These are phyloP conservation scores for Geranium incanum DNA, from an alignment of 441 rosid species.

Conservation along the genomic window DNA sequence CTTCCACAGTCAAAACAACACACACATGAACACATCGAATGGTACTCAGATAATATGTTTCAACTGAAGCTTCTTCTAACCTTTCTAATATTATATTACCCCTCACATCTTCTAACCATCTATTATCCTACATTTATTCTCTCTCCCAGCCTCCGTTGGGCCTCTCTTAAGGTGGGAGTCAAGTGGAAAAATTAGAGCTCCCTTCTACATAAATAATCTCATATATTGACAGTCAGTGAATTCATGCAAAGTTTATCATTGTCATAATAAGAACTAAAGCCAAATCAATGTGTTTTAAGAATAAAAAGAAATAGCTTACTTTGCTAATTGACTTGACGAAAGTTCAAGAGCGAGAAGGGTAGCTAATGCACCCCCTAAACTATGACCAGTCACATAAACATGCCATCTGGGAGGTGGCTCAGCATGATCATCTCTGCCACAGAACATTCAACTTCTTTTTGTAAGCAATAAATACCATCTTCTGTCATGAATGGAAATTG, in stretches of 20 bases:
- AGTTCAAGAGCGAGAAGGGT: conserved; percentile 91
- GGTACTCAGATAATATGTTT: neutral
- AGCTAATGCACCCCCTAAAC: conserved; percentile 95
- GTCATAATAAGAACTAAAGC: neutral
- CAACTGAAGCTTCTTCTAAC: neutral
- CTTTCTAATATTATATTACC: neutral
- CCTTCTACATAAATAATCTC: no score
- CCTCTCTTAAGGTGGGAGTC: no score
- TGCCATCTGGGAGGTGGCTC: conserved; percentile 56
- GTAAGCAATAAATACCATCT: conserved; percentile 1
- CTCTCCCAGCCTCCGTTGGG: no score
- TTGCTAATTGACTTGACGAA: conserved; percentile 76
- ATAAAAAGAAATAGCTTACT: conserved; percentile 39
- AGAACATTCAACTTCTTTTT: conserved; percentile 11
- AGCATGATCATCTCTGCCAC: conserved; percentile 49
- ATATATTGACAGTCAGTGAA: no score
- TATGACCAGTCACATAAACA: conserved; percentile 90
- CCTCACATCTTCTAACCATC: neutral
- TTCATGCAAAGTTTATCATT: neutral
- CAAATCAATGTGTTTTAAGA: neutral
- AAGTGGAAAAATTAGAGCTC: no score
- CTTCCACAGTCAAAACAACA: neutral
- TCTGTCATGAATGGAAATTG: neutral
- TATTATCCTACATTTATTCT: neutral
- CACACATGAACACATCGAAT: neutral